A percentile compares a stretch with the other conserved stretches of the same genome.
These are phyloP conservation scores for Pavlovales sp. DNA, from an alignment of 208 protist species.

Conservation along the genomic window DNA sequence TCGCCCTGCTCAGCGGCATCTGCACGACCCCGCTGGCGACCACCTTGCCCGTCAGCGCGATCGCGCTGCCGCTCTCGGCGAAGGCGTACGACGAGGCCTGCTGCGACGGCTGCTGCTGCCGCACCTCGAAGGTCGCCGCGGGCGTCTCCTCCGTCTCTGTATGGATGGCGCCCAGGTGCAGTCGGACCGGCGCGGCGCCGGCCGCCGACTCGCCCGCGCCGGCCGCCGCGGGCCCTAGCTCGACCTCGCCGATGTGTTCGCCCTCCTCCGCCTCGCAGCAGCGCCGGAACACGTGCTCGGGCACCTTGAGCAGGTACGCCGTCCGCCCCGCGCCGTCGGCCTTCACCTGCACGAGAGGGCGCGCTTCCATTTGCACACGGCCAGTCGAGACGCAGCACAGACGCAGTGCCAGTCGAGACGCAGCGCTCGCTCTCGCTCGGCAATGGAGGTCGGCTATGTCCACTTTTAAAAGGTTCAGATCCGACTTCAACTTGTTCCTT, in stretches of 20 bases:
- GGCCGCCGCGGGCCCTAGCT: neutral
- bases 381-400: too few relatives aligned
- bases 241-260: neutral
- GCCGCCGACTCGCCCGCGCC: too few relatives aligned
- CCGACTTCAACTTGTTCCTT: too few relatives aligned
- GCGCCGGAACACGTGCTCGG: neutral
- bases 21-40: neutral
- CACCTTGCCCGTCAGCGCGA: neutral
- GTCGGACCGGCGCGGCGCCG: neutral
- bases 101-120: neutral
- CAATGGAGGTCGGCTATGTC: too few relatives aligned
- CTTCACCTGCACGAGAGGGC: too few relatives aligned
- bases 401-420: too few relatives aligned
- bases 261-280: neutral
- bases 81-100: neutral
- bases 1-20: neutral
- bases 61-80: neutral
- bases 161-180: neutral
- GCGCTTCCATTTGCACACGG: too few relatives aligned
- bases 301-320: neutral
- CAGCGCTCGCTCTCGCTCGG: too few relatives aligned
- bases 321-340: neutral
- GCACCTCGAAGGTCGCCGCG: neutral
- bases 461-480: too few relatives aligned
- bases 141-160: too few relatives aligned